Evolutionary conservation across 495 filamentous ascomycete species (phyloP).

Genomic region (Penicillium cataractarum): DNA sequence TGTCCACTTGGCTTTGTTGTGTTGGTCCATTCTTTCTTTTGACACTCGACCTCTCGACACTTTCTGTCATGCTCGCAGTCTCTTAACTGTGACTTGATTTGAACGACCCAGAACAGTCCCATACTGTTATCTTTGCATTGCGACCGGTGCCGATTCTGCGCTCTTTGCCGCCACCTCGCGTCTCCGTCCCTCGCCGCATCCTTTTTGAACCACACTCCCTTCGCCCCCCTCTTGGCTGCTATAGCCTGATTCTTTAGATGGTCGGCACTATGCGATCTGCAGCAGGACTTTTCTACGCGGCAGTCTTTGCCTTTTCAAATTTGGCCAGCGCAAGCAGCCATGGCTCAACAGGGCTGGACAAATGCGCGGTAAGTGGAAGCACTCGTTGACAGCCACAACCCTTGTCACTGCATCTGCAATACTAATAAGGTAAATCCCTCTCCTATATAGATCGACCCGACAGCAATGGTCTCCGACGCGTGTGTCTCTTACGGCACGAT

Average conservation of each 20-base stretch:
- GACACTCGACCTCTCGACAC: neutral
- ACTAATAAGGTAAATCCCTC: conserved; percentile 6
- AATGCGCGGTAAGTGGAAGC: conserved; percentile 66
- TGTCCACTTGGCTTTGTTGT: conserved; percentile 36
- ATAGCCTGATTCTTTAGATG: neutral
- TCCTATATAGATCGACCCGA: conserved; percentile 59
- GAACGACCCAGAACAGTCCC: neutral
- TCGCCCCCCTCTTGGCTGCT: neutral
- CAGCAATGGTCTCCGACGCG: conserved; percentile 76
- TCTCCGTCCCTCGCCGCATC: neutral
- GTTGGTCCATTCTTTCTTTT: conserved; percentile 14
- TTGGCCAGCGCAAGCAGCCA: conserved; percentile 48
- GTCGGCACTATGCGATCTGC: conserved; percentile 63
- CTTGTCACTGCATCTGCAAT: neutral
- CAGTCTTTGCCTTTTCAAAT: conserved; percentile 72
- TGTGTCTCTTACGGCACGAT: conserved; percentile 91
- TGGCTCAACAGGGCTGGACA: conserved; percentile 38
- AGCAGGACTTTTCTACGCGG: conserved; percentile 71
- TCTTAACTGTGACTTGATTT: neutral
- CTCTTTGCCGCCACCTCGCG: conserved; percentile 2
- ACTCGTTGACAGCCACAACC: neutral
- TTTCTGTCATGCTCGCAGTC: neutral
- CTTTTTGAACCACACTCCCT: neutral
- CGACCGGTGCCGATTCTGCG: conserved; percentile 8
- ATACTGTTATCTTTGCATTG: conserved; percentile 7